Percentiles rank a stretch among this genome's conserved stretches.
Conservation (phyloP, 1,284 basidiomycete species). For the Tausonia pullulans region DNA sequence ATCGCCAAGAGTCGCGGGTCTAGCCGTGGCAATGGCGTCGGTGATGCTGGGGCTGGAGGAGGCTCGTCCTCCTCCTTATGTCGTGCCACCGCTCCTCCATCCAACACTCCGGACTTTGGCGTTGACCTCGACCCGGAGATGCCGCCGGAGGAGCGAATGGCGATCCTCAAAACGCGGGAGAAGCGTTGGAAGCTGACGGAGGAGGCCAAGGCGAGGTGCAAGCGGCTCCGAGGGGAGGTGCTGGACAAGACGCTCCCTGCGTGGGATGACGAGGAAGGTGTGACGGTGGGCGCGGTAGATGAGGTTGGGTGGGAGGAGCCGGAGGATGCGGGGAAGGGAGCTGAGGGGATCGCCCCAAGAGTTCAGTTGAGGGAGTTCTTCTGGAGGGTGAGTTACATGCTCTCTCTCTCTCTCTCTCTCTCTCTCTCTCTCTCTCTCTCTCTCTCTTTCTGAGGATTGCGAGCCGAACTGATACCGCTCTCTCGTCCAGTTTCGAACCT, state of each 20-base stretch:
- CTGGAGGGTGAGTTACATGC: background rate
- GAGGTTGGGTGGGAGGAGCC: background rate
- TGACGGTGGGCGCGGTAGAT: background rate
- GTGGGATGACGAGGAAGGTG: too few relatives aligned
- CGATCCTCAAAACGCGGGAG: slow-evolving; percentile 1
- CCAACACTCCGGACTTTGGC: too few relatives aligned
- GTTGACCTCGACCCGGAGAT: too few relatives aligned
- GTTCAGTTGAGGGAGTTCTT: slow-evolving; percentile 2
- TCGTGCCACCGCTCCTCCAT: too few relatives aligned
- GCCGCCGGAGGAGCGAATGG: background rate
- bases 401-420: too few relatives aligned
- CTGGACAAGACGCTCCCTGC: background rate
- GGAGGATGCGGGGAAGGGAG: background rate
- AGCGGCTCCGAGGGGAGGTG: background rate
- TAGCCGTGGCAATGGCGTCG: too few relatives aligned
- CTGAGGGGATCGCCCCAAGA: background rate
- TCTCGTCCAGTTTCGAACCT: background rate
- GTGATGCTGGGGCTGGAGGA: too few relatives aligned
- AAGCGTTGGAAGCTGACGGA: background rate
- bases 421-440: too few relatives aligned
- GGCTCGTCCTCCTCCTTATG: too few relatives aligned
- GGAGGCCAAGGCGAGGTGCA: background rate
- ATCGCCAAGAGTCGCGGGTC: too few relatives aligned
- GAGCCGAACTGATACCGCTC: background rate
- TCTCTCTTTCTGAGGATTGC: background rate